phyloP scores from a whole-genome alignment of 257 asterid species.

The Plantago elongata region DNA sequence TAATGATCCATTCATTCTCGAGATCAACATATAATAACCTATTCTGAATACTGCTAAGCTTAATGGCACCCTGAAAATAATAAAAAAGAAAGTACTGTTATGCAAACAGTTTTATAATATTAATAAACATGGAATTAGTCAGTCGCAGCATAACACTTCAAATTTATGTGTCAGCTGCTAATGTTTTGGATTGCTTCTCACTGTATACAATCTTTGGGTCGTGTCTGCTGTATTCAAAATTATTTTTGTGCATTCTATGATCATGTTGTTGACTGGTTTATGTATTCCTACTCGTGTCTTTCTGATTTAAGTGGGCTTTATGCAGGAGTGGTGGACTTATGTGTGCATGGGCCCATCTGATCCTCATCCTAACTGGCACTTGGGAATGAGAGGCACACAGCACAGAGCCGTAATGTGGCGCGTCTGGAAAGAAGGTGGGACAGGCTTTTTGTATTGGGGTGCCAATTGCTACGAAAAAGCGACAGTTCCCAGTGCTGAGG shows the following conservation, averaged over 20 bases:
- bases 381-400: slow-evolving; percentile 98
- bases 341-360: slow-evolving; percentile 98
- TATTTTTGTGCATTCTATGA: too few species aligned
- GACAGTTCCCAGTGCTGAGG: slow-evolving; percentile 92
- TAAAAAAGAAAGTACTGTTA: too few species aligned
- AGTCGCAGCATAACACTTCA: too few species aligned
- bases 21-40: not conserved
- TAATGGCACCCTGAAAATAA: not conserved
- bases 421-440: slow-evolving; percentile 98
- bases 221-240: too few species aligned
- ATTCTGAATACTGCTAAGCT: not conserved
- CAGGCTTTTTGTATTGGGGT: slow-evolving; percentile 98
- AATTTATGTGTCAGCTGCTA: too few species aligned
- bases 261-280: not conserved
- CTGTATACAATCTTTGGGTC: too few species aligned
- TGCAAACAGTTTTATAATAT: too few species aligned
- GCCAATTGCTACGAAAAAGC: slow-evolving; percentile 99
- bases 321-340: slow-evolving; percentile 99
- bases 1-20: not conserved
- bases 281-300: not conserved
- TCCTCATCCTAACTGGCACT: slow-evolving; percentile 99
- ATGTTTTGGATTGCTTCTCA: too few species aligned
- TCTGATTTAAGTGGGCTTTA: slow-evolving; percentile 18
- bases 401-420: slow-evolving; percentile 99
- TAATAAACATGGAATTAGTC: too few species aligned